Conservation (phyloP, 148 eudicot species). For the Dysphania ambrosioides region DNA sequence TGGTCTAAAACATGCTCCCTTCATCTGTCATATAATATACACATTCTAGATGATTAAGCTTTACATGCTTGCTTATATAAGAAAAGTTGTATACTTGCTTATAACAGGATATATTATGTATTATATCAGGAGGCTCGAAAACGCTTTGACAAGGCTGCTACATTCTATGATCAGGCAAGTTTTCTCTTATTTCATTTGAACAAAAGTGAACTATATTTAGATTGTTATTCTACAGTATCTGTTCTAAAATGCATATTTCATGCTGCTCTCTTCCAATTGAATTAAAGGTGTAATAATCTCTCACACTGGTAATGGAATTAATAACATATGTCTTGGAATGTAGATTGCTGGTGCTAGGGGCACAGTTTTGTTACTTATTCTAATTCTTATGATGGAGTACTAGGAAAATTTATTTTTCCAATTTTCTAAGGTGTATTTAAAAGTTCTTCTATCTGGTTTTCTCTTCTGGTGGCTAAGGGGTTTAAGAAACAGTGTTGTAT, state of each 20-base stretch:
- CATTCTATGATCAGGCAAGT: conserved; percentile 70
- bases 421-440: not conserved
- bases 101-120: conserved; percentile 11
- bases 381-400: not conserved
- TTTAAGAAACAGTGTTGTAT: not conserved
- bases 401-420: not conserved
- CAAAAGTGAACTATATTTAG: not conserved
- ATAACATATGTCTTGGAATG: not conserved
- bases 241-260: not conserved
- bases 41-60: not conserved
- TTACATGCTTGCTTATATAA: not conserved
- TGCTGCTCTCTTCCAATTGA: not conserved
- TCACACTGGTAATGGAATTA: not conserved
- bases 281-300: not conserved
- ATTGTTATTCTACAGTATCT: not conserved
- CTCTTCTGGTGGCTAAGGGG: not conserved
- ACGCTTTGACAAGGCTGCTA: conserved; percentile 86
- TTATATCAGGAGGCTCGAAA: conserved; percentile 81
- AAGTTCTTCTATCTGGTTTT: not conserved
- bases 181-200: not conserved
- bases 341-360: not conserved
- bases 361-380: not conserved
- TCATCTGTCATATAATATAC: not conserved
- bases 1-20: not conserved
- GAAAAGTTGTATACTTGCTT: not conserved